A percentile compares a stretch with the other conserved stretches of the same genome.
Evolutionary conservation across 192 early-diverging fungal genomes (phyloP).

Genomic region (Lobosporangium transversale): DNA sequence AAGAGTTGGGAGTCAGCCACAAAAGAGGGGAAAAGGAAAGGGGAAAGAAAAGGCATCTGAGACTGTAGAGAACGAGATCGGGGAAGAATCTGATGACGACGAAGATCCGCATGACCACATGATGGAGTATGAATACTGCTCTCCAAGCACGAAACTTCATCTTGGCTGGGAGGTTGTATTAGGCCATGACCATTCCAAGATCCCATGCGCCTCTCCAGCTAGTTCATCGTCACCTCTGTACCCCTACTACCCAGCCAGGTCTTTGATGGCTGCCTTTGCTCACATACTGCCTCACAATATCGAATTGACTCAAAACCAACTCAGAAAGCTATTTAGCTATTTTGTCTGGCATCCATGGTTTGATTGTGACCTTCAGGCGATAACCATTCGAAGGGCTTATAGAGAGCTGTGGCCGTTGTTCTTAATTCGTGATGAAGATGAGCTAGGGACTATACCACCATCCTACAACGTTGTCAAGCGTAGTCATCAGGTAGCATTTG

Average conservation of each 20-base stretch:
- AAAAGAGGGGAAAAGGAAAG: neutral
- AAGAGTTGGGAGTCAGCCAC: neutral
- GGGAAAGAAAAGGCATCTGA: neutral
- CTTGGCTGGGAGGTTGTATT: constrained; percentile 27
- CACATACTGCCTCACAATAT: constrained; percentile 15
- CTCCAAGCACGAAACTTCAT: constrained; percentile 20
- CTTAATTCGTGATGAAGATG: constrained; percentile 20
- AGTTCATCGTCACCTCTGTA: neutral
- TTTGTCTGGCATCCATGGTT: constrained; percentile 36
- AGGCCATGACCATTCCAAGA: constrained; percentile 8
- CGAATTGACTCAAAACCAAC: neutral
- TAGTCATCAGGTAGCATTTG: neutral
- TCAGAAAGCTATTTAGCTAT: constrained; percentile 32
- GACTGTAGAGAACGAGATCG: neutral
- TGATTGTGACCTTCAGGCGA: constrained; percentile 28
- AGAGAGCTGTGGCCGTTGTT: constrained; percentile 25
- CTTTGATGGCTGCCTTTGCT: constrained; percentile 20
- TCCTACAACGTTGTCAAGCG: neutral
- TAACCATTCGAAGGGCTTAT: constrained; percentile 19
- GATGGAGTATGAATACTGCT: too few relatives aligned
- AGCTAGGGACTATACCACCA: neutral
- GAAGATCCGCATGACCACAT: too few relatives aligned
- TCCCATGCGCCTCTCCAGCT: neutral
- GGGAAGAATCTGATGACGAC: too few relatives aligned
- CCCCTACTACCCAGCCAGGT: constrained; percentile 19